Conservation (phyloP, 306 rosid species). For the Urtica urens region DNA sequence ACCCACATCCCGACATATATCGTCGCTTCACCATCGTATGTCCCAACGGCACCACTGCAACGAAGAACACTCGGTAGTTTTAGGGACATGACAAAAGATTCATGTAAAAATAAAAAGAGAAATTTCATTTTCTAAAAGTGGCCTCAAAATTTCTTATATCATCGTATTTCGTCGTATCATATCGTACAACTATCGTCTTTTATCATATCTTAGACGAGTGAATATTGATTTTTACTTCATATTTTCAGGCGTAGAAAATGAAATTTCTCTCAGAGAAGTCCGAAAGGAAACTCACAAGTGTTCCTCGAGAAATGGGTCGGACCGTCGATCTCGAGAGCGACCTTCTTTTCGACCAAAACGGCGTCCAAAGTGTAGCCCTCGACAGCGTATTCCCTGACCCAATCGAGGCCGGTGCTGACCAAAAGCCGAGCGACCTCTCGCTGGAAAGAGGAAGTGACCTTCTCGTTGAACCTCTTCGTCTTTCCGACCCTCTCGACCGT, state of each 20-base stretch:
- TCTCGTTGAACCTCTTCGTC: slow-evolving; percentile 66
- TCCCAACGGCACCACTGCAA: slow-evolving; percentile 66
- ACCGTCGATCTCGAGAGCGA: slow-evolving; percentile 94
- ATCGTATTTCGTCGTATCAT: too few relatives aligned
- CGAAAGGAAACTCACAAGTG: slow-evolving; percentile 39
- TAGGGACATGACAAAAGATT: too few relatives aligned
- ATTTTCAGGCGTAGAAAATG: too few relatives aligned
- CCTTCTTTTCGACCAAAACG: slow-evolving; percentile 54
- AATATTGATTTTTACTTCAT: too few relatives aligned
- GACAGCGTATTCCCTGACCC: slow-evolving; percentile 62
- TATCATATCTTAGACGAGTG: too few relatives aligned
- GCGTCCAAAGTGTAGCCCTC: slow-evolving; percentile 84
- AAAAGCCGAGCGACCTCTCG: slow-evolving; percentile 85
- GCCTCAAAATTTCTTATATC: too few relatives aligned
- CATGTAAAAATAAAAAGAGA: too few relatives aligned
- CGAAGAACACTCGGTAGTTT: too few relatives aligned
- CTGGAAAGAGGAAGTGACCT: slow-evolving; percentile 66
- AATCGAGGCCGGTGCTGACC: slow-evolving; percentile 62
- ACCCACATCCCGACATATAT: slow-evolving; percentile 66
- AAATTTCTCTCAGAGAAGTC: too few relatives aligned
- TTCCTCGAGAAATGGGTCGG: slow-evolving; percentile 98
- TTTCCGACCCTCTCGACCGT: slow-evolving; percentile 51
- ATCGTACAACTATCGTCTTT: too few relatives aligned
- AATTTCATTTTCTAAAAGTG: too few relatives aligned
- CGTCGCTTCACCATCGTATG: slow-evolving; percentile 79